Evolutionary conservation across 805 yeast genomes (phyloP), one percentile per base, ranked within the genome.

Genomic region (Hanseniaspora mollemarum): DNA sequence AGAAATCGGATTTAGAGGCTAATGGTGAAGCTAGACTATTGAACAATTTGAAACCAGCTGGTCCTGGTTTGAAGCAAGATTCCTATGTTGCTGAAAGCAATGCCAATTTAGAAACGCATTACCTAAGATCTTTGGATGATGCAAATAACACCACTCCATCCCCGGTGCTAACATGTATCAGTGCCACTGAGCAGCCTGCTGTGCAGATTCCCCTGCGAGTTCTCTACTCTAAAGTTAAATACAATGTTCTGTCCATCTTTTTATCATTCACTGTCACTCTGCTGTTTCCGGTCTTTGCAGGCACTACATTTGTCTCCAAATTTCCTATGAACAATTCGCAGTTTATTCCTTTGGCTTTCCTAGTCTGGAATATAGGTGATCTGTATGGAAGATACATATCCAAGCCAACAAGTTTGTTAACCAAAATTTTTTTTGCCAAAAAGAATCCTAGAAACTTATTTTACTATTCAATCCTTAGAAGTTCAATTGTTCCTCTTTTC

Each of bases 331-430:
- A 53, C 8, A 58, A 67, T 45, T 56, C 64, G 0, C 69, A 80
- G 32, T 81, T 75, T 60, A 75, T 86, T 16, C 96, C 97, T 2
- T 63, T 87, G 46, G 80, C 86, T 2, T 87, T 82, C 62, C 68
- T 88, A 21, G 63, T 83, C 15, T 90, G 98, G 98, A 90, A 90
- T 64, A 52, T 77, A 13, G 97, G 97, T 18, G 98, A 90, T 62
- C 69, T 92, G 25, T 64, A 71, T 2, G 96, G 96, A 1, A 71
- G 98, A 43, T 62, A 86, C 4, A 54, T 32, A 79, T 95, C 71
- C 78, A 84, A 1, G 13, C 48, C 43, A 32, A 43, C 33, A 43
- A 33, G 31, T 16, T 35, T 22, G 6, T 35, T 49, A 9, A 48
- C 51, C 9, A 59, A 54, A 57, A 60, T 22, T 44, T 55, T 35